These are phyloP conservation scores for Begonia fuchsioides DNA, from an alignment of 306 rosid genomes.

Conservation along the genomic window DNA sequence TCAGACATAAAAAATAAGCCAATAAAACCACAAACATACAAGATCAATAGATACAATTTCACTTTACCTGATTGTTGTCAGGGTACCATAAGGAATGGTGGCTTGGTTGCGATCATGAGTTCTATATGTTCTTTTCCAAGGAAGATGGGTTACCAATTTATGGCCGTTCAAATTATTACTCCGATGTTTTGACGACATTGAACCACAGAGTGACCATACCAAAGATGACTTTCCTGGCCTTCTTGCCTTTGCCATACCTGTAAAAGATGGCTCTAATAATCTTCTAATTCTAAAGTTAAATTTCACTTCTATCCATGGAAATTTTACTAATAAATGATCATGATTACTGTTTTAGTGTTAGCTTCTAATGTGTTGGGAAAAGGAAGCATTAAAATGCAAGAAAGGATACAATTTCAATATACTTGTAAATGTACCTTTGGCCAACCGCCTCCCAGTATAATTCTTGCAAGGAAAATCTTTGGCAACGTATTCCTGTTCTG, in stretches of 20 bases:
- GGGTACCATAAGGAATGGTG: slow-evolving; percentile 34
- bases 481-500: slow-evolving; percentile 24
- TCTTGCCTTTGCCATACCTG: slow-evolving; percentile 33
- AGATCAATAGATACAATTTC: slow-evolving; percentile 4
- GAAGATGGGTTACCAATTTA: slow-evolving; percentile 57
- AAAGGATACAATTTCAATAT: no score
- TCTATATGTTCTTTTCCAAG: slow-evolving; percentile 75
- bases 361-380: no score
- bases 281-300: background rate
- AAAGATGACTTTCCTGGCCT: slow-evolving; percentile 52
- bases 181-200: slow-evolving; percentile 25
- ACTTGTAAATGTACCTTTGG: slow-evolving; percentile 42
- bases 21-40: slow-evolving; percentile 1
- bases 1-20: slow-evolving; percentile 11
- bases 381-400: no score
- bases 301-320: background rate
- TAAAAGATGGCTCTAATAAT: slow-evolving; percentile 13
- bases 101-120: slow-evolving; percentile 25
- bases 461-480: slow-evolving; percentile 37
- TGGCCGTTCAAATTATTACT: slow-evolving; percentile 22
- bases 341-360: no score
- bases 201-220: slow-evolving; percentile 67
- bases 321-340: no score
- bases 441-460: slow-evolving; percentile 38
- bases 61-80: slow-evolving; percentile 48